Base-by-base conservation (phyloP, 1,139 yeast genomes). In the Wickerhamiella infanticola region DNA sequence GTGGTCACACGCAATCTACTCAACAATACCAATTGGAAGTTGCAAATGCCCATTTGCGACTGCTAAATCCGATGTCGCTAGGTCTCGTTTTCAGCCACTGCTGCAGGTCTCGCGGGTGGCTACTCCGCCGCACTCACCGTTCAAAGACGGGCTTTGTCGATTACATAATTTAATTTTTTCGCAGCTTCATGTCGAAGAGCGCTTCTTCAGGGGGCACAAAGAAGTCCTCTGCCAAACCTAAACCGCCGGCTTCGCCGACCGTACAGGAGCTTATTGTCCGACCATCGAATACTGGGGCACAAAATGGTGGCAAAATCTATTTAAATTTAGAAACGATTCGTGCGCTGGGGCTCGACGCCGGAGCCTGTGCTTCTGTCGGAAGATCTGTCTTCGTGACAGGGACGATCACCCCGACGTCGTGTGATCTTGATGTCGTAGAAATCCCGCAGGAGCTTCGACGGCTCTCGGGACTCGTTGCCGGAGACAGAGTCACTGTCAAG, bases 401-500 rank as follows among this genome's bases (percentile, higher is more conserved):
- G 1, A 41, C 58, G 13, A 51, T 53, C 3, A 58, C 59, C 2
- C 63, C 64, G 1, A 48, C 41, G 18, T 45, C 37, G 5, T 36
- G 61, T 36, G 79, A 73, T 23, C 54, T 60, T n/a, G 75, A 79
- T 53, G 76, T 80, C 3, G 61, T 81, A 2, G 68, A 70, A 41
- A 53, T 84, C 1, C 72, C 85, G 1, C 51, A 63, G 1, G 54
- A 66, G 4, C 59, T 76, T 40, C 64, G 93, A 49, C 59, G 65
- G 2, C 64, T 79, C 24, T 72, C 75, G 1, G 82, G 80, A 7
- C 57, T 81, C 3, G 59, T 81, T 5, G 65, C 81, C 8, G 96
- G 96, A 29, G 95, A 85, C 55, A 64, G 95, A 48, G 64, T 83
- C 1, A 65, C 65, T 24, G 54, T 86, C 0, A 58, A 58, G 6